Evolutionary conservation across 306 rosid species (phyloP), one percentile per base, ranked within the genome.

Genomic region (Vigna angularis): DNA sequence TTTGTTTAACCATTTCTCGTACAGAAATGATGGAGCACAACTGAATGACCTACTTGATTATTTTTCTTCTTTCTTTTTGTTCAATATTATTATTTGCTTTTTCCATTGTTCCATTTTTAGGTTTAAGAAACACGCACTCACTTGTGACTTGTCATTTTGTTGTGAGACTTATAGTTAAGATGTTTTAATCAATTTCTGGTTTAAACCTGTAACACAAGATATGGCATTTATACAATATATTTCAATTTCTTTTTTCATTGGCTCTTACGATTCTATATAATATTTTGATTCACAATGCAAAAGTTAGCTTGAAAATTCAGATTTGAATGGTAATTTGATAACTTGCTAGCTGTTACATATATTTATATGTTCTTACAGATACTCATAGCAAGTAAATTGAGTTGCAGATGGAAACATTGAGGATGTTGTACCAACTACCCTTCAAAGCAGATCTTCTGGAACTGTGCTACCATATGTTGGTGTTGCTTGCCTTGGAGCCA

Each of bases 401-500:
- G 68, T 80, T 86, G 89, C 93, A 95, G 98, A 83, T 81, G 94
- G 83, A 73, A 93, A 93, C 75, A 26, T 79, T 64, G 93, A 92
- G 88, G 85, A 76, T 48, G 68, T 79, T 65, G 73, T 85, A 62
- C 87, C 90, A 72, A n/a, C 78, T 36, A 79, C 63, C 81, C 88
- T 93, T 77, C 89, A 61, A 28, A 89, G 87, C 9, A 95, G 88
- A 86, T 28, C 98, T 78, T 89, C 98, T 70, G 98, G 98, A 85
- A 87, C 91, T 62, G 98, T 95, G 73, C 88, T 95, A 76, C 98
- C 98, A 30, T 95, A 62, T 83, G 98, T 95, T 28, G 98, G 98
- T 26, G 90, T 95, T 83, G 97, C 98, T 80, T 95, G 98, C 85
- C 93, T 95, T 26, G 98, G 98, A 83, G 98, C 98, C 77, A 91